A percentile compares a stretch with the other conserved stretches of the same genome.
phyloP scores from a whole-genome alignment of 129 eudicot species.

The Arctium minus region DNA sequence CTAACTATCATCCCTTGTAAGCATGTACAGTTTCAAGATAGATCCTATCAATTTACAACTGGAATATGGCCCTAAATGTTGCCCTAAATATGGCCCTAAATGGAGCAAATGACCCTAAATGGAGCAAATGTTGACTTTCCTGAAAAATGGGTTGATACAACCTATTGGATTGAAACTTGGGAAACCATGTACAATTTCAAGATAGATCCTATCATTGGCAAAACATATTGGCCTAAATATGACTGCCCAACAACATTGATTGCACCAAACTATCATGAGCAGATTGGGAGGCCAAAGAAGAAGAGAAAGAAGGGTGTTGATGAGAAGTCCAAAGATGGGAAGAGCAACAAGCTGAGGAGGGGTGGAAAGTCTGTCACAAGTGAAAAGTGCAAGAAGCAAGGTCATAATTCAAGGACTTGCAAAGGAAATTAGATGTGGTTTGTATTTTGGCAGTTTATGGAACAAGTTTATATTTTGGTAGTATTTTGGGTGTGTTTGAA shows the following conservation, averaged over 20 bases:
- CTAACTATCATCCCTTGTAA: no score
- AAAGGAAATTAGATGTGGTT: background rate
- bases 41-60: no score
- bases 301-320: background rate
- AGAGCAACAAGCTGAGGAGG: background rate
- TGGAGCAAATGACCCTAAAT: no score
- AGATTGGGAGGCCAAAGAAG: background rate
- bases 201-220: background rate
- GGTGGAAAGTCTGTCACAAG: background rate
- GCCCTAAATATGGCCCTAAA: no score
- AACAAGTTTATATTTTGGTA: no score
- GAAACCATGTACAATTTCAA: background rate
- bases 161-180: background rate
- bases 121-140: no score
- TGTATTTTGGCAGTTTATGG: no score
- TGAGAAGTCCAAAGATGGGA: background rate
- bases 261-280: background rate
- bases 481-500: no score
- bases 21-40: no score
- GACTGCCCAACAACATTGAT: background rate
- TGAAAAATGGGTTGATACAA: no score
- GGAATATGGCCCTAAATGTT: no score
- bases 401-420: background rate
- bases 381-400: background rate
- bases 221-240: background rate